Evolutionary conservation across 352 stramenopile genomes (phyloP).

Genomic region (Plasmopara viticola): DNA sequence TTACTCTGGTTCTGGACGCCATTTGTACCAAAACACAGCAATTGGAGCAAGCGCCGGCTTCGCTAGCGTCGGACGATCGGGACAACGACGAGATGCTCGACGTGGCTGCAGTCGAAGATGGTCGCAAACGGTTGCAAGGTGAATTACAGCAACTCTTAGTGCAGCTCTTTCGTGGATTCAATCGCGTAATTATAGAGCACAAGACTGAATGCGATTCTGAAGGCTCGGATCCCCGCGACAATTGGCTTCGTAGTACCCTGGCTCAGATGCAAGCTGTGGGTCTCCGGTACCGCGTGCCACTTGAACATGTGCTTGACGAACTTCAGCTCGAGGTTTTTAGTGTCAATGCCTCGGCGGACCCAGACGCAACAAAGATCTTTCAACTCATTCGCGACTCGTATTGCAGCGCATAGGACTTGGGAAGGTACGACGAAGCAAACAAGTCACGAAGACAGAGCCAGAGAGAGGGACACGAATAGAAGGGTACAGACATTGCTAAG

Average conservation of each 20-base stretch:
- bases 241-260: conserved; percentile 74
- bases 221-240: conserved; percentile 65
- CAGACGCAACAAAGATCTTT: conserved; percentile 72
- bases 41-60: conserved; percentile 23
- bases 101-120: conserved; percentile 35
- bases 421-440: conserved; percentile 1
- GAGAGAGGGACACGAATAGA: conserved; percentile 9
- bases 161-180: conserved; percentile 62
- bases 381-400: conserved; percentile 66
- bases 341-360: conserved; percentile 36
- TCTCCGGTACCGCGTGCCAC: conserved; percentile 42
- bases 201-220: conserved; percentile 71
- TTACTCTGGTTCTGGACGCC: conserved; percentile 45
- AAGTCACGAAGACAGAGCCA: conserved; percentile 2
- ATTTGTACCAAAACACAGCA: conserved; percentile 32
- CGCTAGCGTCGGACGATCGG: conserved; percentile 22
- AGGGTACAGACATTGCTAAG: conserved; percentile 17
- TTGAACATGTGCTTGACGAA: conserved; percentile 48
- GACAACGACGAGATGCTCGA: conserved; percentile 53
- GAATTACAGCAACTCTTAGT: conserved; percentile 49
- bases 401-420: conserved; percentile 29
- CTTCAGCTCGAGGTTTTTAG: conserved; percentile 54
- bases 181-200: conserved; percentile 65
- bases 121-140: conserved; percentile 32
- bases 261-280: conserved; percentile 68